phyloP scores from a whole-genome alignment of 2,329 filamentous ascomycete genomes.

The Clonostachys rhizophaga region DNA sequence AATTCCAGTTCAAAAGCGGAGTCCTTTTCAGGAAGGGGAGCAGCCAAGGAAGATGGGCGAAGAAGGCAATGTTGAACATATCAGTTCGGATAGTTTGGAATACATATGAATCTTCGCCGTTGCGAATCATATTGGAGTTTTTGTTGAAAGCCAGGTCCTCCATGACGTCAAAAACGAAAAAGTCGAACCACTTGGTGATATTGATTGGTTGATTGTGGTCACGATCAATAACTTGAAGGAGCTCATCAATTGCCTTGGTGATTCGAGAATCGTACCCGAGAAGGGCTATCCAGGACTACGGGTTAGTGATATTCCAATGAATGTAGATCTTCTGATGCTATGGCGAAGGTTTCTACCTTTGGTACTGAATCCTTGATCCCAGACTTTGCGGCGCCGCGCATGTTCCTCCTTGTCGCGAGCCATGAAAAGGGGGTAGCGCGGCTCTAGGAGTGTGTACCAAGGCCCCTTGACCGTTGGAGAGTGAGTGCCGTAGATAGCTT shows the following conservation, averaged over 20 bases:
- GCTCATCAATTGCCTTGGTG: constrained; percentile 3
- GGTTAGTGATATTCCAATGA: too few species aligned
- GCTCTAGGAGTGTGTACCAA: constrained; percentile 23
- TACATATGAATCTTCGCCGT: constrained; percentile 11
- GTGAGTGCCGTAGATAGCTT: constrained; percentile 15
- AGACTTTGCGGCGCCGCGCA: constrained; percentile 19
- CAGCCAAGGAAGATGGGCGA: constrained; percentile 11
- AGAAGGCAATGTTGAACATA: constrained; percentile 11
- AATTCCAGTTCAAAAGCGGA: constrained; percentile 10
- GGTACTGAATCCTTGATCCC: constrained; percentile 11
- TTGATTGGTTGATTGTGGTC: constrained; percentile 14
- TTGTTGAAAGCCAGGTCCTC: constrained; percentile 28
- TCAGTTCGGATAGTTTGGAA: constrained; percentile 7
- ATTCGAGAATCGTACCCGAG: neutral
- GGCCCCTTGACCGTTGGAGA: constrained; percentile 21
- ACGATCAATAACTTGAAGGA: constrained; percentile 12
- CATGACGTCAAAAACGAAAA: constrained; percentile 31
- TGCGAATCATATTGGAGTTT: constrained; percentile 23
- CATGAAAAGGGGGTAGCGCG: constrained; percentile 17
- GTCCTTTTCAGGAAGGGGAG: constrained; percentile 13
- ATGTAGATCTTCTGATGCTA: too few species aligned
- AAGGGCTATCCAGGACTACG: neutral
- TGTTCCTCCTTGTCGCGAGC: constrained; percentile 20
- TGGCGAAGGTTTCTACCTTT: neutral
- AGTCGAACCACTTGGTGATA: constrained; percentile 21